Evolutionary conservation across 1,139 yeast species (phyloP), one percentile per base, ranked within the genome.

Genomic region (Saccharomyces hybrid): DNA sequence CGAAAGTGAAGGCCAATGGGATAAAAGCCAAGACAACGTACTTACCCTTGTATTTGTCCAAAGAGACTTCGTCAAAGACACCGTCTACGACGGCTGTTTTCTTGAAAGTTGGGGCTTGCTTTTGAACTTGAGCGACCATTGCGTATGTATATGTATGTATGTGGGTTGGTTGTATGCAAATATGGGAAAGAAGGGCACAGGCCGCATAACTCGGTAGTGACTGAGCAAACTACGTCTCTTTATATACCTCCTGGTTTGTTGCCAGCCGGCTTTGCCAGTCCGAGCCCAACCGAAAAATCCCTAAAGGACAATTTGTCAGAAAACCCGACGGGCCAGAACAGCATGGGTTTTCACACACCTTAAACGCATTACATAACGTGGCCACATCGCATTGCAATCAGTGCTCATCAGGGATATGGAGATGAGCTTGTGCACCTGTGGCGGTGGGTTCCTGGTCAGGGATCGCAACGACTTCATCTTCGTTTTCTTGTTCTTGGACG

Each of bases 241-340:
- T 57, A 54, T 57, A 57, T 57, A 57, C 56, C 44, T 56, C 53
- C 52, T 49, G 14, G 42, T 38, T 38, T 14, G 42, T 38, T 38
- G 42, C 42, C 53, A 11, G 56, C 38, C 13, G 52, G 52, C 29
- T 14, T 38, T 14, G 48, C 19, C 48, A 14, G 11, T 11, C 31
- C 31, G 48, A 46, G 27, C 31, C 48, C 48, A 27, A 26, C 48
- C 28, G 48, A 27, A 46, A 46, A 46, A 46, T 46, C 31, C 48
- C 42, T 38, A 38, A 38, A 46, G 28, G 31, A 27, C 47, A 26
- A 27, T 46, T 46, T 27, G 48, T 27, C 31, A 27, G 48, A 23
- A 46, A 46, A 26, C 48, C 48, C 31, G 31, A 26, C 31, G 48
- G 48, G 28, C 48, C 48, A 14, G 31, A 27, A 46, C 31, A 27